A percentile compares a stretch with the other conserved stretches of the same genome.
Evolutionary conservation across 495 filamentous ascomycete species (phyloP).

Genomic region (Neurospora discreta): DNA sequence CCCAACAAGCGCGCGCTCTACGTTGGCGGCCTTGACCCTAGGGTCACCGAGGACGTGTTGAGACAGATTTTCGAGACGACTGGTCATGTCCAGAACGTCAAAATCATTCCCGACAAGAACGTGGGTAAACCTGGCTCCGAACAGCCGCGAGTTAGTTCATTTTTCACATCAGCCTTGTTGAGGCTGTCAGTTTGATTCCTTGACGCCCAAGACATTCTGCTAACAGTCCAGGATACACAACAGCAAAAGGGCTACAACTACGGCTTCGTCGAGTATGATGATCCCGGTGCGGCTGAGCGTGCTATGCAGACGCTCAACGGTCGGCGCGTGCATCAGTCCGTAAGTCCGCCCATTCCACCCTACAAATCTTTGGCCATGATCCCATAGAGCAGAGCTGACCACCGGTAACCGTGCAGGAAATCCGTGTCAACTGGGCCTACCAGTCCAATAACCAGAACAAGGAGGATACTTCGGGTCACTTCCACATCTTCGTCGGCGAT

Average conservation of each 20-base stretch:
- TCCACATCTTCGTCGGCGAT: constrained; percentile 98
- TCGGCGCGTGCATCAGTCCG: constrained; percentile 86
- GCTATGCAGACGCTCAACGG: constrained; percentile 97
- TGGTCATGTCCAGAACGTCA: constrained; percentile 95
- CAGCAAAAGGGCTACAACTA: constrained; percentile 97
- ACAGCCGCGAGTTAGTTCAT: not conserved
- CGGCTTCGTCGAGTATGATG: constrained; percentile 98
- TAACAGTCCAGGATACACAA: not conserved
- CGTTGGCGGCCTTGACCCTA: constrained; percentile 87
- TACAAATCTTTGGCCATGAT: not conserved
- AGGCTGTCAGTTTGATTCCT: not conserved
- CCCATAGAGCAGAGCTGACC: not conserved
- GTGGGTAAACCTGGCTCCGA: constrained; percentile 40
- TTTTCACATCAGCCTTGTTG: not conserved
- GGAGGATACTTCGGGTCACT: constrained; percentile 97
- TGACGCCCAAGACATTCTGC: not conserved
- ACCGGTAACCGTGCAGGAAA: constrained; percentile 55
- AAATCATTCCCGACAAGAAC: constrained; percentile 99
- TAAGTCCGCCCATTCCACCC: constrained; percentile 32
- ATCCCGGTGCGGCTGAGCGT: constrained; percentile 88
- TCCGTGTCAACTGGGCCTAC: constrained; percentile 99
- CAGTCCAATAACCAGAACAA: constrained; percentile 92
- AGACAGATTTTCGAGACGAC: constrained; percentile 99
- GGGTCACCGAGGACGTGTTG: constrained; percentile 92
- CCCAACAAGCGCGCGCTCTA: constrained; percentile 98